Conservation (phyloP, 2,329 filamentous ascomycete genomes). For the Amylocarpus encephaloides region DNA sequence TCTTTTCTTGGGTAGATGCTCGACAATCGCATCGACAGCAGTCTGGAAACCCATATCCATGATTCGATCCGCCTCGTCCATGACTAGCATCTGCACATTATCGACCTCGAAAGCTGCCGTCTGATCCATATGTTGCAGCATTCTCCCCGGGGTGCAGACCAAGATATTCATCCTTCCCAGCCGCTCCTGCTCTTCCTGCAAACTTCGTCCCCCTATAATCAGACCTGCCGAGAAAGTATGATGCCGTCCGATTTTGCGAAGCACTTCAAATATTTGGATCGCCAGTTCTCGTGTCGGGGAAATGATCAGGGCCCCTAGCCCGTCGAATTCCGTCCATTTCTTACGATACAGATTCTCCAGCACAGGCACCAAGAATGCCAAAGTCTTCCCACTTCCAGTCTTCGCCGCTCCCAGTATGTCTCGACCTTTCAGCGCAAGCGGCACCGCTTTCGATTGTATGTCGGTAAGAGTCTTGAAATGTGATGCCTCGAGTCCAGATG, state of each 20-base stretch:
- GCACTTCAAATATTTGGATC: slow-evolving; percentile 92
- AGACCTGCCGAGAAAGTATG: slow-evolving; percentile 89
- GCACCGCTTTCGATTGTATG: slow-evolving; percentile 85
- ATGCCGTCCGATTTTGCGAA: slow-evolving; percentile 81
- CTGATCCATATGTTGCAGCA: slow-evolving; percentile 93
- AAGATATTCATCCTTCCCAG: slow-evolving; percentile 92
- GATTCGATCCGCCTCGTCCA: slow-evolving; percentile 94
- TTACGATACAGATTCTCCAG: slow-evolving; percentile 86
- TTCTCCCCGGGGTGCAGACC: slow-evolving; percentile 88
- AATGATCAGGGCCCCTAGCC: slow-evolving; percentile 85
- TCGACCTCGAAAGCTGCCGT: slow-evolving; percentile 85
- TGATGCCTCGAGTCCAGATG: slow-evolving; percentile 71
- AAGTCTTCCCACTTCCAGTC: slow-evolving; percentile 90
- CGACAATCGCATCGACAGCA: slow-evolving; percentile 85
- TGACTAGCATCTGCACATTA: slow-evolving; percentile 83
- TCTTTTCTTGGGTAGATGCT: slow-evolving; percentile 76
- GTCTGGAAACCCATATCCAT: slow-evolving; percentile 96
- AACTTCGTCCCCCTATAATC: slow-evolving; percentile 86
- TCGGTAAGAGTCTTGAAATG: slow-evolving; percentile 90
- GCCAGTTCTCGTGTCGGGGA: slow-evolving; percentile 92
- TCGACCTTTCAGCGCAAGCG: slow-evolving; percentile 72
- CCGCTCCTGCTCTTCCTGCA: slow-evolving; percentile 80
- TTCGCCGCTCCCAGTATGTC: slow-evolving; percentile 94
- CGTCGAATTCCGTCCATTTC: slow-evolving; percentile 86
- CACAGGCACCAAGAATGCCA: slow-evolving; percentile 86